phyloP scores from a whole-genome alignment of 2,329 filamentous ascomycete genomes.

The Ascochyta pisi region DNA sequence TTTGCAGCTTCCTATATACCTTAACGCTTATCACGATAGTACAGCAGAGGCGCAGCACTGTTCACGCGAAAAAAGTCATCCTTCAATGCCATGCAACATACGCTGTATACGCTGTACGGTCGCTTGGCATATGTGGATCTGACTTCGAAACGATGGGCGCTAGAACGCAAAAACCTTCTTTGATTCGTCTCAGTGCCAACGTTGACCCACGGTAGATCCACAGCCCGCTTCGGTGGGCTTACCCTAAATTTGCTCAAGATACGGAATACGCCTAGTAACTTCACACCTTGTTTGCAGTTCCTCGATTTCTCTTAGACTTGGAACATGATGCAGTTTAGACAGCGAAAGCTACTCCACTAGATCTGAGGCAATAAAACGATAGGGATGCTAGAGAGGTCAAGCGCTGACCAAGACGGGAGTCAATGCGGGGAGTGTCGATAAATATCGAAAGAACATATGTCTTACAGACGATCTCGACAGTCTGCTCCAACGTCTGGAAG shows the following conservation, averaged over 20 bases:
- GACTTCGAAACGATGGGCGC: background rate
- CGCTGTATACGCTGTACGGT: constrained; percentile 10
- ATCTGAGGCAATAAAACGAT: background rate
- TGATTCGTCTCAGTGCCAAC: background rate
- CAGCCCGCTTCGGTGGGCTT: background rate
- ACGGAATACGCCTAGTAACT: constrained; percentile 1
- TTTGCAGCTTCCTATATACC: background rate
- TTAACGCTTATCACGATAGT: background rate
- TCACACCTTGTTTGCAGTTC: background rate
- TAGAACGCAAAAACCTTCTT: background rate
- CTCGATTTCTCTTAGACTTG: background rate
- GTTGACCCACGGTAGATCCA: background rate
- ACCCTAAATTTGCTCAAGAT: background rate
- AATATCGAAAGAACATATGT: background rate
- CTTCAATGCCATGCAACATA: background rate
- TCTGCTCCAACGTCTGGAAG: background rate
- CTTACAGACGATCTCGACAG: background rate
- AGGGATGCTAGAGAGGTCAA: background rate
- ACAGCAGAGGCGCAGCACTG: background rate
- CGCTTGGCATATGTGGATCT: background rate
- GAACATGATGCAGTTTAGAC: background rate
- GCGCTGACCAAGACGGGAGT: background rate
- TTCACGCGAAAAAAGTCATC: background rate
- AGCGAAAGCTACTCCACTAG: background rate
- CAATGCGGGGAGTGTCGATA: background rate